These are phyloP conservation scores for Sporothrix mexicana DNA, from an alignment of 2,329 filamentous ascomycete genomes.

Conservation along the genomic window DNA sequence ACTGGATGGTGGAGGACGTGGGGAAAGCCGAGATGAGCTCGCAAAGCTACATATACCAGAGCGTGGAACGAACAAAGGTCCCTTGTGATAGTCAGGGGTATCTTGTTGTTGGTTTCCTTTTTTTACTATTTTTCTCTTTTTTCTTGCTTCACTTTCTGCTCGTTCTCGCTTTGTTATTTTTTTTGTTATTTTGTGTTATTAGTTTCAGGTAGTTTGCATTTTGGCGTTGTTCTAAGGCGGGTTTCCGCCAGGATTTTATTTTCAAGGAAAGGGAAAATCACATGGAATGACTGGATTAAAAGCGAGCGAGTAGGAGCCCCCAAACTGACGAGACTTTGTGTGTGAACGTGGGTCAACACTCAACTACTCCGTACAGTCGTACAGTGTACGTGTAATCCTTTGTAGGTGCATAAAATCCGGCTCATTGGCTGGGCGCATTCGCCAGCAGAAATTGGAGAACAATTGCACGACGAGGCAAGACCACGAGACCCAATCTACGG, in stretches of 20 bases:
- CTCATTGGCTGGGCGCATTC: background rate
- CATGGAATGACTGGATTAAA: slow-evolving; percentile 4
- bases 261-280: slow-evolving; percentile 25
- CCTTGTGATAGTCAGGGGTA: slow-evolving; percentile 30
- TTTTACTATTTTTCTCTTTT: background rate
- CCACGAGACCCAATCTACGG: slow-evolving; percentile 18
- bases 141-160: background rate
- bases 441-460: background rate
- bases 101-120: background rate
- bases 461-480: background rate
- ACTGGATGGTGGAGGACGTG: background rate
- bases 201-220: slow-evolving; percentile 18
- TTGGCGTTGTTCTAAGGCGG: slow-evolving; percentile 19
- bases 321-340: too few species aligned
- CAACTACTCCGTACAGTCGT: too few species aligned
- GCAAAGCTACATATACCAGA: background rate
- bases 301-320: background rate
- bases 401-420: background rate
- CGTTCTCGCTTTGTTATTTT: background rate
- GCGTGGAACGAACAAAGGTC: background rate
- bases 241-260: background rate
- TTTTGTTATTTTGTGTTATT: background rate
- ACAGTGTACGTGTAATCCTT: too few species aligned
- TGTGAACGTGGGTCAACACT: too few species aligned
- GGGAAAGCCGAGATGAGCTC: slow-evolving; percentile 23